Evolutionary conservation across 805 yeast species (phyloP), one percentile per base, ranked within the genome.

Genomic region (Ogataea pignaliae): DNA sequence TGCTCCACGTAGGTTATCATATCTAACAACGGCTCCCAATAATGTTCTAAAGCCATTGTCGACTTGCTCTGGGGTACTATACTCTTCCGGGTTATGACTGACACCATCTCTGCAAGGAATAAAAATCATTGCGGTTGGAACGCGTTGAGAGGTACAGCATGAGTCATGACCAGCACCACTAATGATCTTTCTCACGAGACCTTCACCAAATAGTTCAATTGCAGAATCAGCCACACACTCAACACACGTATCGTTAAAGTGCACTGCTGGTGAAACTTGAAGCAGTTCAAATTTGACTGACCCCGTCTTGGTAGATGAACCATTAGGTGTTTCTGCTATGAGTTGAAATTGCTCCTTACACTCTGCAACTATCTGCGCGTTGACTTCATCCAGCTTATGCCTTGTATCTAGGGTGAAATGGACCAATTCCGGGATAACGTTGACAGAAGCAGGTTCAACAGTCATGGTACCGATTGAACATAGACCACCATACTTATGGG

Each of bases 121-220:
- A 58, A 83, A 83, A 30, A 83, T 76, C 88, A 83, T 83, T 2
- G 87, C 76, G 0, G 89, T 82, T 34, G 90, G 89, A 34, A 77
- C 73, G 37, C 71, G 68, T 6, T 65, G 53, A 9, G 77, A 70
- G 2, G 84, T 78, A 17, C 75, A 71, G 52, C 87, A 80, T 8
- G 86, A 79, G 56, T 83, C 90, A 52, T 83, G 90, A 10, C 86
- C 88, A 5, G 89, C 88, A 28, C 90, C 88, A 51, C 84, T 76
- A 37, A 73, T 71, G 41, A 81, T 79, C 33, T 66, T 71, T 34
- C 70, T 63, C 10, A 68, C 65, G 33, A 69, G 58, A 2, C 66
- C 71, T 21, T 64, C 61, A 1, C 81, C 80, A 44, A 72, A 76
- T 31, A 76, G 56, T 21, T 71, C 76, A 15, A 55, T 48, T 1